Conservation (phyloP, 805 yeast genomes). For the Teunomyces cretensis region DNA sequence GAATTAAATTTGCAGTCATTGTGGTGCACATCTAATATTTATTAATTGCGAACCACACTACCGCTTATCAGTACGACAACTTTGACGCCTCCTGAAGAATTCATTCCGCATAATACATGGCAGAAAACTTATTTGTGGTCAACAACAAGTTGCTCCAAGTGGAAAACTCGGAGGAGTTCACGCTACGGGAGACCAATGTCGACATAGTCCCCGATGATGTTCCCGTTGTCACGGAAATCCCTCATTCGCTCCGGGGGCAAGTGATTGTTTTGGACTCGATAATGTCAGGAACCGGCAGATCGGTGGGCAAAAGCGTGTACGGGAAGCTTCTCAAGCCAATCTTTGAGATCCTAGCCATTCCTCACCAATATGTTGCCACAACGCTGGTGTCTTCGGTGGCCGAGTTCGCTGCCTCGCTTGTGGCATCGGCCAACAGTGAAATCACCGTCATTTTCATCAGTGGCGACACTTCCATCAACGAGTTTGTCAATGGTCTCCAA, state of each 20-base stretch:
- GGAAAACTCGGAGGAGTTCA: neutral
- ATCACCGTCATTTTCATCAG: conserved; percentile 62
- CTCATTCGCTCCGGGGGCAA: conserved; percentile 4
- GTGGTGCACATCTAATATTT: neutral
- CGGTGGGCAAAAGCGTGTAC: conserved; percentile 36
- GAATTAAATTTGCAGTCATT: too few species aligned
- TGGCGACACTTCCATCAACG: conserved; percentile 85
- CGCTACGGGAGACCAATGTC: neutral
- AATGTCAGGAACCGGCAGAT: conserved; percentile 47
- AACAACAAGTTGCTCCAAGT: conserved; percentile 1
- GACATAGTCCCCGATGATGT: neutral
- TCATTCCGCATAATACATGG: neutral
- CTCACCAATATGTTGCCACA: conserved; percentile 46
- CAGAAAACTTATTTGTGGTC: conserved; percentile 3
- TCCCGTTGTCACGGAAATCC: neutral
- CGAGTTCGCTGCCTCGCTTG: conserved; percentile 35
- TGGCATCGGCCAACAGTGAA: conserved; percentile 9
- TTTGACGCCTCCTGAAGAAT: neutral
- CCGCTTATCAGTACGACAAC: neutral
- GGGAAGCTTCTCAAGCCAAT: conserved; percentile 46
- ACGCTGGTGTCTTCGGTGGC: conserved; percentile 35
- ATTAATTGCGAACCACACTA: conserved; percentile 2
- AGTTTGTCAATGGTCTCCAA: conserved; percentile 58
- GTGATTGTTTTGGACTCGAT: conserved; percentile 46
- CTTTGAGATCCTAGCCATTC: conserved; percentile 34